Percentiles rank a stretch among this genome's conserved stretches.
Evolutionary conservation across 1,284 basidiomycete species (phyloP).

Genomic region (Lignosus rhinocerotis): DNA sequence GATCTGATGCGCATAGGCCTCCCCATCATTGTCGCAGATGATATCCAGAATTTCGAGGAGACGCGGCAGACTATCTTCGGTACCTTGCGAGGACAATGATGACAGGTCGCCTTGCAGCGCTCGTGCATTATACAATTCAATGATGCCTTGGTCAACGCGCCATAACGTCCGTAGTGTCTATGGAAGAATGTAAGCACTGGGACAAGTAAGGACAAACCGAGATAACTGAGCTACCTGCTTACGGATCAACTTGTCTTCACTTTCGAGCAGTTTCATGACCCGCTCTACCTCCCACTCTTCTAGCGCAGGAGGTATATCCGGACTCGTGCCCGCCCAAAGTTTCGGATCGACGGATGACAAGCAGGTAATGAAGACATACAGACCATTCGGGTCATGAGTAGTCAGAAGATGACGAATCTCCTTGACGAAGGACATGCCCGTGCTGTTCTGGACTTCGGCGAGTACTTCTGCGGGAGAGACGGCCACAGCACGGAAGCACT

Average conservation of each 20-base stretch:
- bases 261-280: slow-evolving; percentile 65
- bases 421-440: slow-evolving; percentile 40
- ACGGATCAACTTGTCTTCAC: slow-evolving; percentile 57
- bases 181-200: not conserved
- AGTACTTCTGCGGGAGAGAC: slow-evolving; percentile 34
- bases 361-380: slow-evolving; percentile 66
- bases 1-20: slow-evolving; percentile 55
- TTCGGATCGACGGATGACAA: slow-evolving; percentile 54
- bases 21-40: slow-evolving; percentile 51
- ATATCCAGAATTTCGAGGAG: slow-evolving; percentile 59
- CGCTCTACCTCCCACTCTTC: slow-evolving; percentile 70
- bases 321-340: slow-evolving; percentile 65
- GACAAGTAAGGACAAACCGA: not conserved
- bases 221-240: slow-evolving; percentile 43
- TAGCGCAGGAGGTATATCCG: slow-evolving; percentile 49
- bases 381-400: slow-evolving; percentile 57
- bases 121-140: slow-evolving; percentile 55
- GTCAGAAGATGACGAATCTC: slow-evolving; percentile 57
- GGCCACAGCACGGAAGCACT: slow-evolving; percentile 52
- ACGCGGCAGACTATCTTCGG: slow-evolving; percentile 42
- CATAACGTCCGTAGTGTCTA: slow-evolving; percentile 60
- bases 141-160: slow-evolving; percentile 55
- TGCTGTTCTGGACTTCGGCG: slow-evolving; percentile 24
- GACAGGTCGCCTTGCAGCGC: slow-evolving; percentile 41
- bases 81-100: slow-evolving; percentile 35